A percentile compares a stretch with the other conserved stretches of the same genome.
Evolutionary conservation across 192 early-diverging fungal genomes (phyloP).

Genomic region (Oehlia diaphana): DNA sequence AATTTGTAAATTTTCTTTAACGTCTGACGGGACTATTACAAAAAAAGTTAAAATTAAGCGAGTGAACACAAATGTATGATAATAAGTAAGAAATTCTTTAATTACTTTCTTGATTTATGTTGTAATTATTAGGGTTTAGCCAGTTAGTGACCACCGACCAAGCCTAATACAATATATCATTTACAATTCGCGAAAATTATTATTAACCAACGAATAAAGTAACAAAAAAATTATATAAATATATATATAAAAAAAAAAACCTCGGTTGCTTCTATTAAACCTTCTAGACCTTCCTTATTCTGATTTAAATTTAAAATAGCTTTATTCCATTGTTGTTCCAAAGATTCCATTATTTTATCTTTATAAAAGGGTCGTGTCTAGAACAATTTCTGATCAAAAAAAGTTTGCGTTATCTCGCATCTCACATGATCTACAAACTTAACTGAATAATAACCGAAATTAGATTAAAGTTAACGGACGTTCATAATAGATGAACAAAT

Average conservation of each 20-base stretch:
- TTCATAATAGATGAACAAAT: neutral
- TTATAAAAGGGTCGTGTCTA: neutral
- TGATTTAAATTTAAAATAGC: neutral
- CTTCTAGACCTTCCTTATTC: neutral
- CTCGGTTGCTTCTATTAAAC: neutral
- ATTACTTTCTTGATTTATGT: neutral
- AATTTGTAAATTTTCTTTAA: neutral
- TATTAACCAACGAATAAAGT: neutral
- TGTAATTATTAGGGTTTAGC: neutral
- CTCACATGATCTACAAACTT: neutral
- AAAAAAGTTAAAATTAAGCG: neutral
- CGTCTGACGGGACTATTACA: neutral
- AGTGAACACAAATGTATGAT: neutral
- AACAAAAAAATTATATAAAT: neutral
- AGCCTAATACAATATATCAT: neutral
- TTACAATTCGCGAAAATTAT: neutral
- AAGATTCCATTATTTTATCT: neutral
- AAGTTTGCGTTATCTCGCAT: neutral
- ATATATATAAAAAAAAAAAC: neutral
- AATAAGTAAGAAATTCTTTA: neutral
- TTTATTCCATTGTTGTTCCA: constrained; percentile 1
- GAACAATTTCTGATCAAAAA: neutral
- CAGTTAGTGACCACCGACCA: neutral
- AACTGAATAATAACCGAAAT: no score
- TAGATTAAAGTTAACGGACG: no score